phyloP scores from a whole-genome alignment of 352 stramenopile genomes.

The Phytopythium cucurbitacearum region DNA sequence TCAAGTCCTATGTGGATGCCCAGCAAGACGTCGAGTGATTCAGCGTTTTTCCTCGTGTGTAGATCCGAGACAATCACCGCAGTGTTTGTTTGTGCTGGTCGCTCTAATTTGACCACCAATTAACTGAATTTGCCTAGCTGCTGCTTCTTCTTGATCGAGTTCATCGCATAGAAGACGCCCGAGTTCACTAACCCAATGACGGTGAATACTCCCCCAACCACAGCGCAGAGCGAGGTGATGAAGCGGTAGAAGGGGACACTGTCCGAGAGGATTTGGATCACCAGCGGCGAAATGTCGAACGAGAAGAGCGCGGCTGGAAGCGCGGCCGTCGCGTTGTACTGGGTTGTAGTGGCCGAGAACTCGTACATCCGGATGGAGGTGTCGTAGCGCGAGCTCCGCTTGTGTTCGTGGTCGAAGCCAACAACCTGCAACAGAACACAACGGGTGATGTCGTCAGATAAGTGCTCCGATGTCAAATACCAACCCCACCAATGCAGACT shows the following conservation, averaged over 20 bases:
- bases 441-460: not conserved
- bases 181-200: conserved; percentile 83
- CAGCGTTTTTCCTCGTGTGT: conserved; percentile 14
- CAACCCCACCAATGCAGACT: conserved; percentile 36
- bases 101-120: conserved; percentile 1
- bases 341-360: conserved; percentile 71
- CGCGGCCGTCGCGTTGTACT: conserved; percentile 63
- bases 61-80: not conserved
- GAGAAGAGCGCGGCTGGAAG: conserved; percentile 66
- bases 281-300: conserved; percentile 79
- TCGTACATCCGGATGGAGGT: conserved; percentile 59
- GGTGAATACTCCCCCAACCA: conserved; percentile 82
- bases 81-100: conserved; percentile 3
- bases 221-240: conserved; percentile 75
- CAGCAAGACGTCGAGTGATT: conserved; percentile 11
- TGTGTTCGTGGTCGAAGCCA: conserved; percentile 66
- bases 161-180: conserved; percentile 73
- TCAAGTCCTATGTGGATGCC: conserved; percentile 64
- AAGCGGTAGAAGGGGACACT: conserved; percentile 83
- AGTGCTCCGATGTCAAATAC: not conserved
- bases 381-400: conserved; percentile 45
- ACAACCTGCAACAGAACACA: conserved; percentile 43
- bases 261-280: conserved; percentile 65
- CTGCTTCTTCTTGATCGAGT: conserved; percentile 85
- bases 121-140: conserved; percentile 72